Percentiles rank a stretch among this genome's conserved stretches.
phyloP scores from a whole-genome alignment of 257 asterid species.

The Solanum corneliomulleri region DNA sequence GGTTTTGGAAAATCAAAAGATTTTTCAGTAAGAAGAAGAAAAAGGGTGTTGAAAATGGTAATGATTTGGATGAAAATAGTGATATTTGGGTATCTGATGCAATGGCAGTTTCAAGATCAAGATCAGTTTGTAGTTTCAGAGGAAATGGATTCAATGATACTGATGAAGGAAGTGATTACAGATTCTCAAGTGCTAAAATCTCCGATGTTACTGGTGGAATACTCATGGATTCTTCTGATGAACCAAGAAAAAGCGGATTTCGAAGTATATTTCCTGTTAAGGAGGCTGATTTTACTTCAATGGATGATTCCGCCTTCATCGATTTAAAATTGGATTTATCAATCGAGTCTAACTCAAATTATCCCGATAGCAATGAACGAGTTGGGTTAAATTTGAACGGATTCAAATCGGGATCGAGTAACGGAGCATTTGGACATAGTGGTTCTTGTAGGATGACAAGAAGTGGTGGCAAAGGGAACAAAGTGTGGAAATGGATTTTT shows the following conservation, averaged over 20 bases:
- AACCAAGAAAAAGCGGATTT: not conserved
- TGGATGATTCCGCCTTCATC: conserved; percentile 84
- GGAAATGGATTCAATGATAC: conserved; percentile 12
- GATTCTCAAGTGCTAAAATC: conserved; percentile 72
- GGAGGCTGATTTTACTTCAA: conserved; percentile 61
- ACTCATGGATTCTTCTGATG: conserved; percentile 31
- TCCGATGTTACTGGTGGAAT: conserved; percentile 68
- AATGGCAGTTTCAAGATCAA: conserved; percentile 57
- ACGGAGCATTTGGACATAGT: not conserved
- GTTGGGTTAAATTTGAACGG: not conserved
- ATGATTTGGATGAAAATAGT: conserved; percentile 34
- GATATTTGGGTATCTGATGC: conserved; percentile 16
- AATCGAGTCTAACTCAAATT: conserved; percentile 24
- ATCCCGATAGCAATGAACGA: conserved; percentile 10
- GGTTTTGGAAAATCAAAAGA: conserved; percentile 73
- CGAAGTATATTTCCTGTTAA: conserved; percentile 52
- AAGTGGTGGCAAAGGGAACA: conserved; percentile 25
- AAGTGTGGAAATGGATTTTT: conserved; percentile 86
- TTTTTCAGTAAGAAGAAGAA: conserved; percentile 44
- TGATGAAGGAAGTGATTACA: conserved; percentile 48
- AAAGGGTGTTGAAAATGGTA: conserved; percentile 8
- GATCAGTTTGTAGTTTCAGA: conserved; percentile 84
- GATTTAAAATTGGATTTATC: conserved; percentile 64
- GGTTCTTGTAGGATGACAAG: conserved; percentile 37
- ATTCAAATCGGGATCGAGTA: not conserved